Evolutionary conservation across 768 basidiomycete species (phyloP), one percentile per base, ranked within the genome.

Genomic region (Agaricus bisporus): DNA sequence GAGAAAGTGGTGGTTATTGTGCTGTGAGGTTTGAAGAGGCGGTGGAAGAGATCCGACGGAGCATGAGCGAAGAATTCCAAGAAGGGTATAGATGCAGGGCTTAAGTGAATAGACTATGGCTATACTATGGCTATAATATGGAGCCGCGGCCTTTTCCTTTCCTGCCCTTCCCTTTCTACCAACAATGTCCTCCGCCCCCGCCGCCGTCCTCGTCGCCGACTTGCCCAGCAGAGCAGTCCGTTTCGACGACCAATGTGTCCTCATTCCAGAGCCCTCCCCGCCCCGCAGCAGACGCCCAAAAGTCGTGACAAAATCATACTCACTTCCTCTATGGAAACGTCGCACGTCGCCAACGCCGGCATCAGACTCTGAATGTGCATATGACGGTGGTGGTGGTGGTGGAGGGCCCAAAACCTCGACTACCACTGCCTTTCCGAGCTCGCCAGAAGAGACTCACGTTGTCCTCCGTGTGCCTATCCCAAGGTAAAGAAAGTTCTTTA

Each of bases 241-340:
- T 52, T 91, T 91, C 68, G 80, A 90, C 71, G 71, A 73, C 49
- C 77, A 85, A 61, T 90, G 88, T 55, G 71, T 87, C 4, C 76
- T 91, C 60, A 90, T 91, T 52, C 88, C 88, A n/a, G 79, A 85
- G 48, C 64, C 61, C 14, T 60, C 61, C 1, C 68, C 69, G 47
- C 68, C 38, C 8, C 38, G 38, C 15, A 39, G 72, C 4, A 78
- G 73, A 49, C 67, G 75, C 25, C 74, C 81, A 22, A 70, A 75
- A 41, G 68, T 86, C 44, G 63, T 83, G 59, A 82, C 81, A 25
- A 88, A 80, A 61, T 82, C 83, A 3, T 86, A 84, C 58, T 75
- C 83, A 0, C 70, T 90, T 54, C 86, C 87, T 0, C 66, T 90
- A 39, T 89, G 86, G 82, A 54, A 49, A 44, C 52, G 57, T 22